Percentiles rank a stretch among this genome's conserved stretches.
phyloP scores from a whole-genome alignment of 345 rosid genomes.

The Syzygium aqueum region DNA sequence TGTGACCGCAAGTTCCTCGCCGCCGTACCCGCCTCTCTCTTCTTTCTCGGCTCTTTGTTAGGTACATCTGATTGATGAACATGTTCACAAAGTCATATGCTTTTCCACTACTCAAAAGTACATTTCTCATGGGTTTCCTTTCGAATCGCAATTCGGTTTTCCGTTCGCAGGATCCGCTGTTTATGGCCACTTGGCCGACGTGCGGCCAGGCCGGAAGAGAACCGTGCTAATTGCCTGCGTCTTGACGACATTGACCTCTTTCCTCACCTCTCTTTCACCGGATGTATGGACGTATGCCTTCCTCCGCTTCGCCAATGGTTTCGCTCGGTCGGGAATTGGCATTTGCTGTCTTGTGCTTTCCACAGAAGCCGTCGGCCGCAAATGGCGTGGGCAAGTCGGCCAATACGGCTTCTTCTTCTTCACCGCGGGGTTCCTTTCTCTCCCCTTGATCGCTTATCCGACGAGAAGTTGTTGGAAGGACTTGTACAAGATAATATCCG shows the following conservation, averaged over 20 bases:
- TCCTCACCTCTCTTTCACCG: slow-evolving; percentile 62
- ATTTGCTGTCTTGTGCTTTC: slow-evolving; percentile 67
- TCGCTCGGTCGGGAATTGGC: slow-evolving; percentile 51
- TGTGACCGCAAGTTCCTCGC: slow-evolving; percentile 62
- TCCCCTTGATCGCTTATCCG: slow-evolving; percentile 47
- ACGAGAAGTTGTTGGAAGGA: slow-evolving; percentile 56
- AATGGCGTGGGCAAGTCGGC: slow-evolving; percentile 73
- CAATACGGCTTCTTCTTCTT: slow-evolving; percentile 72
- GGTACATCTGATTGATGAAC: slow-evolving; percentile 18
- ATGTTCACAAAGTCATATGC: neutral
- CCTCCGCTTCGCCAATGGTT: slow-evolving; percentile 57
- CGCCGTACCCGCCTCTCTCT: slow-evolving; percentile 63
- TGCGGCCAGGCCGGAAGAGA: slow-evolving; percentile 53
- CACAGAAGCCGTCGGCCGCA: slow-evolving; percentile 57
- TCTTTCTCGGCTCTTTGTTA: slow-evolving; percentile 66
- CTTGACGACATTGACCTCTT: slow-evolving; percentile 37
- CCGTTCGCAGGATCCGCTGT: slow-evolving; percentile 41
- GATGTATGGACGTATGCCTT: slow-evolving; percentile 57
- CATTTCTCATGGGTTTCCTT: neutral
- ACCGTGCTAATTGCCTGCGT: slow-evolving; percentile 37
- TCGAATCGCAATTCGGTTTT: neutral
- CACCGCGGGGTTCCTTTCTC: slow-evolving; percentile 59
- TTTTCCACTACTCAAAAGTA: neutral
- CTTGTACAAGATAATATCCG: slow-evolving; percentile 36
- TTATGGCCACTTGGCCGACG: slow-evolving; percentile 51